Evolutionary conservation across 2,329 filamentous ascomycete species (phyloP), one percentile per base, ranked within the genome.

Genomic region (Cladobotryum protrusum): DNA sequence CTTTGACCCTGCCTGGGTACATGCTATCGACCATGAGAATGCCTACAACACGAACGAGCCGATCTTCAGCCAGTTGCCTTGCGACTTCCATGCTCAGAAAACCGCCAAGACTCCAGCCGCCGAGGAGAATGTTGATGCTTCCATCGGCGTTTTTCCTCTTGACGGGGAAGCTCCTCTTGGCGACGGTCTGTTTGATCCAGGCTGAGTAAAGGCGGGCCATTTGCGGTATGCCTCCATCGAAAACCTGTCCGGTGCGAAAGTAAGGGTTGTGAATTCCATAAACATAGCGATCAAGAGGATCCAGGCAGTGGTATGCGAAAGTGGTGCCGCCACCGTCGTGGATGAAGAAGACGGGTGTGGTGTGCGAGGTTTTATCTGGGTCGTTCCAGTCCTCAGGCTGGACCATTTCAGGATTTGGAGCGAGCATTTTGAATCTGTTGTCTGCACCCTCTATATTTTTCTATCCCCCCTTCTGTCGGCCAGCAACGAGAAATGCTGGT

Each of bases 271-370:
- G 64, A 49, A 83, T 77, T 46, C 72, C 79, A 54, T 76, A 80
- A 35, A 80, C 63, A 15, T 68, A 63, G 5, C 80, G 76, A 33
- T 65, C 63, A 18, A 82, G 66, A 1, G 68, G 58, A 15, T 73
- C 69, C 4, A 83, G 68, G 54, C 74, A 76, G 62, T 79, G 72
- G 61, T 83, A 83, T 56, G 71, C 72, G 58, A 79, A 81, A 2
- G 73, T 75, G 2, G 79, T 83, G 59, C 80, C 80, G 55, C 80
- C 78, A 55, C 80, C 80, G 54, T 83, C 80, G 63, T 83, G 80
- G 36, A 82, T 67, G 40, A 83, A 70, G 50, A 83, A 66, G 43
- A 81, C 65, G 2, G 79, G 78, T n/a, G 68, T 67, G 19, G 59
- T 53, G 18, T 46, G 45, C 32, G 54, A 54, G 12, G 58, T 53